Evolutionary conservation across 2,329 filamentous ascomycete species (phyloP).

Genomic region (Colletotrichum tropicale): DNA sequence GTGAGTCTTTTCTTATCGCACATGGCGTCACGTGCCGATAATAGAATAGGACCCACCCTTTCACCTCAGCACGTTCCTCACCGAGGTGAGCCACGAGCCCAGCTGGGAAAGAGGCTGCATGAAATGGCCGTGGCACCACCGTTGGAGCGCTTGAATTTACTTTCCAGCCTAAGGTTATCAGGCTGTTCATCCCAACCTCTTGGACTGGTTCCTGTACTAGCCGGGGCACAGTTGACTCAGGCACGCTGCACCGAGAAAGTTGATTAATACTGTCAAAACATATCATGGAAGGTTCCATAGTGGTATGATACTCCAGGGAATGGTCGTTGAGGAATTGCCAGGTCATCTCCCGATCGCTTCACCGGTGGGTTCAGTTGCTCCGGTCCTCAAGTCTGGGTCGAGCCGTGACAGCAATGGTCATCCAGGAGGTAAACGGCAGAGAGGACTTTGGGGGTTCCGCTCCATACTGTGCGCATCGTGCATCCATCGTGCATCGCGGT

Average conservation of each 20-base stretch:
- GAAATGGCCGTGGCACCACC: not conserved
- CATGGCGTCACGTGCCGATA: not conserved
- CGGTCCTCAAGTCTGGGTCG: not conserved
- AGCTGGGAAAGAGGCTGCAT: not conserved
- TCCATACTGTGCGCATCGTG: not conserved
- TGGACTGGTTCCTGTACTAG: not conserved
- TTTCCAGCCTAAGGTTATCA: not conserved
- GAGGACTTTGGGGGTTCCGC: conserved; percentile 4
- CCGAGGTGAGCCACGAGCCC: not conserved
- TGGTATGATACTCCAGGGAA: not conserved
- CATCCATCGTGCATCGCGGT: not conserved
- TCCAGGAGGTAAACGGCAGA: not conserved
- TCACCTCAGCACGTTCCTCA: not conserved
- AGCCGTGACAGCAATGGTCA: not conserved
- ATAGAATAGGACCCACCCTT: not conserved
- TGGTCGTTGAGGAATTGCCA: not conserved
- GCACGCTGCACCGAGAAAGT: not conserved
- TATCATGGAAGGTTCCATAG: not conserved
- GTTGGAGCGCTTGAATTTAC: not conserved
- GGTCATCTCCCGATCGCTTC: not conserved
- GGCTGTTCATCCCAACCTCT: conserved; percentile 14
- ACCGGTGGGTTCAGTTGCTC: not conserved
- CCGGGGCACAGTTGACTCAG: not conserved
- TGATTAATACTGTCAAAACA: not conserved
- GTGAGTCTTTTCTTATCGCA: not conserved